A percentile compares a stretch with the other conserved stretches of the same genome.
Conservation (phyloP, 2,329 filamentous ascomycete genomes). For the Fusarium acutatum region DNA sequence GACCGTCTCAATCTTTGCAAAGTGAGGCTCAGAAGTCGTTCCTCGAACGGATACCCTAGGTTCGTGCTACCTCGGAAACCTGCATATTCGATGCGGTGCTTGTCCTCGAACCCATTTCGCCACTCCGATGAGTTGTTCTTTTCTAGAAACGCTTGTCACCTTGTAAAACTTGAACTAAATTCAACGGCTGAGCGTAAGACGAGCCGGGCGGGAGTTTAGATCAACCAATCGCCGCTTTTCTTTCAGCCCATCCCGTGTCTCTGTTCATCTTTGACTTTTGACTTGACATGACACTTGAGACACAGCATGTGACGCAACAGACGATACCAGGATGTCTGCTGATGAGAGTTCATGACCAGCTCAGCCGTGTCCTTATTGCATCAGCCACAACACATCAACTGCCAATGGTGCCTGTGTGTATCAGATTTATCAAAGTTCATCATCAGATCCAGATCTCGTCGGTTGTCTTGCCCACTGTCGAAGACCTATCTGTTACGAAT, state of each 20-base stretch:
- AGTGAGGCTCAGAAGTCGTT: slow-evolving; percentile 11
- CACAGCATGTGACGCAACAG: slow-evolving; percentile 29
- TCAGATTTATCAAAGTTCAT: not conserved
- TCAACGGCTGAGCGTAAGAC: not conserved
- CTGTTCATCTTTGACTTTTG: not conserved
- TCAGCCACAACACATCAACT: slow-evolving; percentile 4
- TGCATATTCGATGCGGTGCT: slow-evolving; percentile 14
- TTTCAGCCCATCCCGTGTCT: not conserved
- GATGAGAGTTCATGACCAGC: slow-evolving; percentile 26
- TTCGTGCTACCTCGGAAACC: slow-evolving; percentile 8
- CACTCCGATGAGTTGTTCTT: slow-evolving; percentile 28
- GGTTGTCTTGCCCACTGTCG: not conserved
- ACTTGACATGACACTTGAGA: not conserved
- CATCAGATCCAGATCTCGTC: not conserved
- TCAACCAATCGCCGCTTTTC: slow-evolving; percentile 11
- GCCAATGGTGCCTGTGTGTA: not conserved
- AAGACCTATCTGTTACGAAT: not conserved
- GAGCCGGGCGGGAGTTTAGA: slow-evolving; percentile 10
- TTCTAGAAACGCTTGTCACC: slow-evolving; percentile 22
- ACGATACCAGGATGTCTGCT: slow-evolving; percentile 7
- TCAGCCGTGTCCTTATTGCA: slow-evolving; percentile 3
- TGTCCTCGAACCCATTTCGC: slow-evolving; percentile 8
- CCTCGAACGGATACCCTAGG: not conserved
- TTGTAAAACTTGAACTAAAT: slow-evolving; percentile 6
- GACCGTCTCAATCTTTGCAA: slow-evolving; percentile 1